phyloP scores from a whole-genome alignment of 2,329 filamentous ascomycete genomes.

The Trichoderma atrobrunneum region DNA sequence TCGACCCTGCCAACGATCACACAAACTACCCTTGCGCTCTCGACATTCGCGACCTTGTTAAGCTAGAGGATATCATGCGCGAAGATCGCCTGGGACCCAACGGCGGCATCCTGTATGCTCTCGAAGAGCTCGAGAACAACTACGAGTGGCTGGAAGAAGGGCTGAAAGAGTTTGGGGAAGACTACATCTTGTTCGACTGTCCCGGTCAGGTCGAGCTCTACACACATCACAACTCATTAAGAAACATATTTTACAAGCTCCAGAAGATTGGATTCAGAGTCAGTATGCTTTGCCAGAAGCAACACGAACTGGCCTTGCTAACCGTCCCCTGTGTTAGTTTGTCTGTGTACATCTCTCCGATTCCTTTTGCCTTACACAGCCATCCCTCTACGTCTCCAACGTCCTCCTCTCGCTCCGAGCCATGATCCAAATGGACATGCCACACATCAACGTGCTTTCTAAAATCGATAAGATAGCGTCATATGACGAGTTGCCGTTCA shows the following conservation, averaged over 20 bases:
- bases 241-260: slow-evolving; percentile 86
- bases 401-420: slow-evolving; percentile 88
- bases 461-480: slow-evolving; percentile 93
- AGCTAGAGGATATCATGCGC: slow-evolving; percentile 91
- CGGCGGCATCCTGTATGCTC: slow-evolving; percentile 85
- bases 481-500: slow-evolving; percentile 87
- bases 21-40: slow-evolving; percentile 86
- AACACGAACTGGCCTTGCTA: background rate
- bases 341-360: slow-evolving; percentile 93
- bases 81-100: slow-evolving; percentile 90
- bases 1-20: slow-evolving; percentile 94
- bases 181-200: slow-evolving; percentile 94
- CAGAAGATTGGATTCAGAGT: slow-evolving; percentile 93
- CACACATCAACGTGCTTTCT: slow-evolving; percentile 91
- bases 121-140: slow-evolving; percentile 93
- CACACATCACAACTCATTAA: slow-evolving; percentile 87
- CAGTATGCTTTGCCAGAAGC: slow-evolving; percentile 33
- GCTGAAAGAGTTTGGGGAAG: slow-evolving; percentile 75
- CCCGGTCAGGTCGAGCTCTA: slow-evolving; percentile 97
- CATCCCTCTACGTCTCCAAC: slow-evolving; percentile 92
- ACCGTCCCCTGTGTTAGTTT: slow-evolving; percentile 55
- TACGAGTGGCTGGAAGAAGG: slow-evolving; percentile 86
- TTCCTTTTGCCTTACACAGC: slow-evolving; percentile 87
- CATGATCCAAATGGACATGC: slow-evolving; percentile 98
- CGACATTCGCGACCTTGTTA: slow-evolving; percentile 85